Evolutionary conservation across 192 early-diverging fungal species (phyloP).

Genomic region (Mortierella antarctica): DNA sequence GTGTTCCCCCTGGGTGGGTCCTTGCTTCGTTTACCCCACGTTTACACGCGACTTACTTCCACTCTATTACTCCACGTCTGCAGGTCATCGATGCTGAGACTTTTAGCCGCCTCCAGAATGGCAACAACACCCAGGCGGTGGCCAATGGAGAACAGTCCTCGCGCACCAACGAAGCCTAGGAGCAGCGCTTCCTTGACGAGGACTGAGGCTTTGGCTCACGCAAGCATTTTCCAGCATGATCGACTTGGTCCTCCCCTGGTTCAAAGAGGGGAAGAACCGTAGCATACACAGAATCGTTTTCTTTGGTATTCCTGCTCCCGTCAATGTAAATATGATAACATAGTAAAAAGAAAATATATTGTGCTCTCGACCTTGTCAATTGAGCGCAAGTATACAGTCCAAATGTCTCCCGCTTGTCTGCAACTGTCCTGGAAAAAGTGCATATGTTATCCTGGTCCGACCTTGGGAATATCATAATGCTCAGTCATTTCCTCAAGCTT

Average conservation of each 20-base stretch:
- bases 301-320: too few species aligned
- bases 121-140: neutral
- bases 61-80: neutral
- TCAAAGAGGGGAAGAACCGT: too few species aligned
- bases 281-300: too few species aligned
- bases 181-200: neutral
- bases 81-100: slow-evolving; percentile 46
- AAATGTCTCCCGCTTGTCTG: too few species aligned
- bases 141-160: neutral
- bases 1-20: neutral
- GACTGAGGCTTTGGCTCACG: too few species aligned
- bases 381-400: too few species aligned
- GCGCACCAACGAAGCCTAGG: neutral
- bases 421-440: too few species aligned
- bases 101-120: slow-evolving; percentile 30
- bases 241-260: too few species aligned
- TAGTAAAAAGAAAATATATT: too few species aligned
- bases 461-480: slow-evolving; percentile 88
- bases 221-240: too few species aligned
- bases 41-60: neutral
- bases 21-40: neutral
- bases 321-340: too few species aligned
- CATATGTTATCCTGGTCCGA: slow-evolving; percentile 76
- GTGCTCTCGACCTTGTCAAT: too few species aligned
- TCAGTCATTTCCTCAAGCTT: slow-evolving; percentile 79